Evolutionary conservation across 2,329 filamentous ascomycete genomes (phyloP).

Genomic region (Penicillium decumbens): DNA sequence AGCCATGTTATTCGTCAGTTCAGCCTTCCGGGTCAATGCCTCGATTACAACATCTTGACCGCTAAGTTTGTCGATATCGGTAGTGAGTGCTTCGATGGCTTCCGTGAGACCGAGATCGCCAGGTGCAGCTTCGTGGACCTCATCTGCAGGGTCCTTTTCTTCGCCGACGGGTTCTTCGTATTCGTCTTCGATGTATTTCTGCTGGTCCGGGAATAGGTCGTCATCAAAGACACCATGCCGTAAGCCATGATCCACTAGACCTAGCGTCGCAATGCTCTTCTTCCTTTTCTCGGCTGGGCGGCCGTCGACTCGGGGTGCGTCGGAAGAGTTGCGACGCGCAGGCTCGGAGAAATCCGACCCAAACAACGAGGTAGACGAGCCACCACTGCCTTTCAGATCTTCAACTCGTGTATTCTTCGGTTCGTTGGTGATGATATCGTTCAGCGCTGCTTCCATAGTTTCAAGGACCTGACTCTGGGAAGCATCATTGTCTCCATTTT

Average conservation of each 20-base stretch:
- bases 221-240: conserved; percentile 93
- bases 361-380: conserved; percentile 43
- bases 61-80: conserved; percentile 81
- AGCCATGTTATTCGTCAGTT: conserved; percentile 92
- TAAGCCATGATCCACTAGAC: conserved; percentile 80
- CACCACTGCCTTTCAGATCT: conserved; percentile 33
- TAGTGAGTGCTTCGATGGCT: conserved; percentile 80
- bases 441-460: conserved; percentile 87
- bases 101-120: conserved; percentile 91
- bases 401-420: conserved; percentile 44
- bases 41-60: conserved; percentile 89
- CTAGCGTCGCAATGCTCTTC: conserved; percentile 85
- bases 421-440: conserved; percentile 82
- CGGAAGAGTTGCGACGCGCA: conserved; percentile 60
- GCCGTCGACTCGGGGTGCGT: conserved; percentile 47
- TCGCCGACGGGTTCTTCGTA: conserved; percentile 65
- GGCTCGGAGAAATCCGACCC: conserved; percentile 50
- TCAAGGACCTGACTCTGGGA: conserved; percentile 77
- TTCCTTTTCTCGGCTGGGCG: conserved; percentile 54
- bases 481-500: conserved; percentile 48
- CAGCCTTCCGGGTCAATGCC: conserved; percentile 86
- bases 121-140: conserved; percentile 88
- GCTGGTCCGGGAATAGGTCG: conserved; percentile 84
- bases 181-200: conserved; percentile 77
- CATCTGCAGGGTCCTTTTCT: conserved; percentile 64